Evolutionary conservation across 2,329 filamentous ascomycete species (phyloP).

Genomic region (Penicillium sp.): DNA sequence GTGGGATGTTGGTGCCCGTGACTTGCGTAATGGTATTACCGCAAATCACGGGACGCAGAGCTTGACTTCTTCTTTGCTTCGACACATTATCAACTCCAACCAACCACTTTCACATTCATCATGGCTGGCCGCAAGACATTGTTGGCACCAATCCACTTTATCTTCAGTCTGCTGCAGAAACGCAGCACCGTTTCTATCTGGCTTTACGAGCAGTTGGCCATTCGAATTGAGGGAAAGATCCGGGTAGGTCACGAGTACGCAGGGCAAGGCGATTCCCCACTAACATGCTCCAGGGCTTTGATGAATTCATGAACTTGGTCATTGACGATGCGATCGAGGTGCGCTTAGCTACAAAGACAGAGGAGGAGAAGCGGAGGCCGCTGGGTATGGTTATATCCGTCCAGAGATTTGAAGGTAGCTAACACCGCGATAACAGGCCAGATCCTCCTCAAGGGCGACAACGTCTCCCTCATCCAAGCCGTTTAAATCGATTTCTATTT

Average conservation of each 20-base stretch:
- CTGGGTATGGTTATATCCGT: slow-evolving; percentile 60
- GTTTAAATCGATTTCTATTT: slow-evolving; percentile 31
- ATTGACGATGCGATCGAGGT: slow-evolving; percentile 95
- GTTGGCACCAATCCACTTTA: slow-evolving; percentile 79
- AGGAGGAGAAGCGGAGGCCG: slow-evolving; percentile 73
- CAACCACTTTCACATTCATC: slow-evolving; percentile 14
- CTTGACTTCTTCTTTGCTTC: slow-evolving; percentile 17
- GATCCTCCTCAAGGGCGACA: slow-evolving; percentile 84
- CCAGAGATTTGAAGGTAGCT: not conserved
- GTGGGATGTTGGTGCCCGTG: slow-evolving; percentile 26
- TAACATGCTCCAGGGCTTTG: slow-evolving; percentile 70
- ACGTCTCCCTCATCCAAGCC: slow-evolving; percentile 75
- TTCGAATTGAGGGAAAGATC: slow-evolving; percentile 95
- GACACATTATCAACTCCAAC: slow-evolving; percentile 4
- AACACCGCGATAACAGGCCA: slow-evolving; percentile 57
- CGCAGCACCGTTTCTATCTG: slow-evolving; percentile 88
- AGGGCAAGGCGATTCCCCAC: not conserved
- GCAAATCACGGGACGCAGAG: slow-evolving; percentile 27
- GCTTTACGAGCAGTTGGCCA: slow-evolving; percentile 93
- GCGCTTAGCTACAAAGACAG: slow-evolving; percentile 76
- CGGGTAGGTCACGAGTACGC: slow-evolving; percentile 59
- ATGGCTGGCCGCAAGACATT: slow-evolving; percentile 67
- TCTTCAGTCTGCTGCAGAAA: slow-evolving; percentile 86
- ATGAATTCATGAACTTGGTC: slow-evolving; percentile 99
- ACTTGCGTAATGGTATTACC: slow-evolving; percentile 23